Percentiles rank a stretch among this genome's conserved stretches.
Conservation (phyloP, 202 grass and related monocot species). For the Elaeis oleifera region DNA sequence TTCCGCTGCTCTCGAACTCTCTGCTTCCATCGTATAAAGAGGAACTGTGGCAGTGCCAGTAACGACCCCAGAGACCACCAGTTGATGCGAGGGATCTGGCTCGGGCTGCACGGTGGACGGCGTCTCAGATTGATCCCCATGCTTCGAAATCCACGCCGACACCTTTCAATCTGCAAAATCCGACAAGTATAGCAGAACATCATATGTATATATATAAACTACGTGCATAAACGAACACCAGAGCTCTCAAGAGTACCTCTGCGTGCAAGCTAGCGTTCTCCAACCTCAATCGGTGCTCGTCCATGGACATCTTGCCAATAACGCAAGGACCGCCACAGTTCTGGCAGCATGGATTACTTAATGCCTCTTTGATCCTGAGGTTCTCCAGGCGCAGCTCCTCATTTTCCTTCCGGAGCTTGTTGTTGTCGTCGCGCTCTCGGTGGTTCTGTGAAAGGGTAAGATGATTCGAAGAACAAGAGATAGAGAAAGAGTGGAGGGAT, state of each 20-base stretch:
- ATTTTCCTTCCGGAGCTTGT: constrained; percentile 43
- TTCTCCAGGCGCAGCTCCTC: constrained; percentile 39
- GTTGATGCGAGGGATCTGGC: background rate
- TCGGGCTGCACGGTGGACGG: background rate
- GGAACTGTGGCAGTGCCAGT: background rate
- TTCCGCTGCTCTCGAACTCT: background rate
- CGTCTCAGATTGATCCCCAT: background rate
- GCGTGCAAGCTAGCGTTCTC: constrained; percentile 25
- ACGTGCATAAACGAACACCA: background rate
- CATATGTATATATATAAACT: background rate
- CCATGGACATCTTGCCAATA: constrained; percentile 11
- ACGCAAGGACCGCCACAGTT: constrained; percentile 17
- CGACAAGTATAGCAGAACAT: background rate
- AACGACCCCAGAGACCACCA: background rate
- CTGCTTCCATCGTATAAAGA: background rate
- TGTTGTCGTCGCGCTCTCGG: constrained; percentile 42
- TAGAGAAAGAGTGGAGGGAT: background rate
- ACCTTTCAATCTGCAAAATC: constrained; percentile 7
- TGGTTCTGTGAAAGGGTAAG: constrained; percentile 19
- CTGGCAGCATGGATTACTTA: constrained; percentile 13
- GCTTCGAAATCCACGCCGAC: background rate
- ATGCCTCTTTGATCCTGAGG: constrained; percentile 21
- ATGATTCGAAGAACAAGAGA: background rate
- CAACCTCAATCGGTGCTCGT: constrained; percentile 20
- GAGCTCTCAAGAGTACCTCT: constrained; percentile 24